Base-by-base conservation (phyloP, 2,329 filamentous ascomycete genomes). In the Talaromyces sp. region DNA sequence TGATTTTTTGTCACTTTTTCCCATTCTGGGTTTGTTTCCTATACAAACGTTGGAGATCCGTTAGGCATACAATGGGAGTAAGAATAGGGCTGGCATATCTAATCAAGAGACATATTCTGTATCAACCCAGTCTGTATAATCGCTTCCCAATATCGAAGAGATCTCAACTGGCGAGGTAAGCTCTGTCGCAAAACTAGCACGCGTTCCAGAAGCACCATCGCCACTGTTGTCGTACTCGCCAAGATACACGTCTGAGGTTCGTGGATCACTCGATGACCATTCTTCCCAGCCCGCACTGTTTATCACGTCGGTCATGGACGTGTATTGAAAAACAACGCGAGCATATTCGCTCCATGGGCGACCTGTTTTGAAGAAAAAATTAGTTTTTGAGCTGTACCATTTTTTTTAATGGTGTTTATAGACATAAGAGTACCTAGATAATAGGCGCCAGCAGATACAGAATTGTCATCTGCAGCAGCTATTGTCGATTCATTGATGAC, bases 191-290 rank as follows among this genome's bases (percentile, higher is more conserved):
- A 84, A 85, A 62, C 73, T 76, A 9, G 83, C 85, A 56, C 86
- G 76, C 0, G 76, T 79, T 0, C 85, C 85, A 18, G 73, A 71
- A 2, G 85, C 77, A 2, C 87, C 87, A 34, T 75, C 69, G 1
- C 87, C 87, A 1, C 79, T 80, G 72, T 89, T 89, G 23, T 67
- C 73, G 68, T 83, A 88, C 76, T 89, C 87, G 9, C 74, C 83
- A 64, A 84, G 88, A 30, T 76, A 72, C 1, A 88, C 82, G 51
- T 83, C 74, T 36, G 76, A 77, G 1, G 83, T 86, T 40, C 79
- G 77, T n/a, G 77, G 69, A 51, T 81, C 75, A 2, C 75, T 76
- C 1, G 66, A 73, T 61, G 79, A 80, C 87, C 87, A 89, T 31
- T 76, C 68, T 2, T 67, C 70, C 86, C 87, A 89, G 0, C 87